A percentile compares a stretch with the other conserved stretches of the same genome.
Conservation (phyloP, 2,329 filamentous ascomycete species). For the Cordyceps militaris region DNA sequence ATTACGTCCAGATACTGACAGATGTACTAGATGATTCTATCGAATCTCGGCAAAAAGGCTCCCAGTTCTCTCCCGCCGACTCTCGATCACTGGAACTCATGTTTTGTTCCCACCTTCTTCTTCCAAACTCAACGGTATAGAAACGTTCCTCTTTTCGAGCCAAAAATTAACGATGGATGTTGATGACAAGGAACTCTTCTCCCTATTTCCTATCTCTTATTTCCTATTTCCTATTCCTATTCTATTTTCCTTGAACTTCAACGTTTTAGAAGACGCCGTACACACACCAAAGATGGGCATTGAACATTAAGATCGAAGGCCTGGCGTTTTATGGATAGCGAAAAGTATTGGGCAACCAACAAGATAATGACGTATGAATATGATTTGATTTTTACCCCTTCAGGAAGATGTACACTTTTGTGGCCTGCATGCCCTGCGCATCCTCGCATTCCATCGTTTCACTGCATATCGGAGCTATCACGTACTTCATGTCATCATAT, state of each 20-base stretch:
- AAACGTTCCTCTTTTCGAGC: too few species aligned
- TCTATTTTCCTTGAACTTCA: neutral
- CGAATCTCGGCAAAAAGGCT: slow-evolving; percentile 40
- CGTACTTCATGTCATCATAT: neutral
- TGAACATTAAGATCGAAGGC: neutral
- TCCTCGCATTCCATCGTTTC: too few species aligned
- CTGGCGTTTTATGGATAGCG: slow-evolving; percentile 6
- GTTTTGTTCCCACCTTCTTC: slow-evolving; percentile 41
- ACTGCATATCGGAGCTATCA: neutral
- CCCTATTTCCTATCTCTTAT: neutral
- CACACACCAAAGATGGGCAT: neutral
- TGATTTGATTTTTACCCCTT: too few species aligned
- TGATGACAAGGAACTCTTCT: neutral
- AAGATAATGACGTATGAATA: slow-evolving; percentile 5
- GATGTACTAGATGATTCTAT: slow-evolving; percentile 24
- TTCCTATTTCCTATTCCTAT: neutral
- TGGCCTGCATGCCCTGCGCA: too few species aligned
- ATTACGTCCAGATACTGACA: neutral
- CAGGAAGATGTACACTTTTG: neutral
- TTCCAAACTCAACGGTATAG: slow-evolving; percentile 26
- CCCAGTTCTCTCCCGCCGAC: slow-evolving; percentile 43
- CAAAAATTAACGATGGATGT: neutral
- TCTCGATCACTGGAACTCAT: slow-evolving; percentile 45
- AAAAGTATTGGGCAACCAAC: slow-evolving; percentile 3
- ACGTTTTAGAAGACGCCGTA: neutral